Base-by-base conservation (phyloP, 345 rosid species). In the Populus simonii region DNA sequence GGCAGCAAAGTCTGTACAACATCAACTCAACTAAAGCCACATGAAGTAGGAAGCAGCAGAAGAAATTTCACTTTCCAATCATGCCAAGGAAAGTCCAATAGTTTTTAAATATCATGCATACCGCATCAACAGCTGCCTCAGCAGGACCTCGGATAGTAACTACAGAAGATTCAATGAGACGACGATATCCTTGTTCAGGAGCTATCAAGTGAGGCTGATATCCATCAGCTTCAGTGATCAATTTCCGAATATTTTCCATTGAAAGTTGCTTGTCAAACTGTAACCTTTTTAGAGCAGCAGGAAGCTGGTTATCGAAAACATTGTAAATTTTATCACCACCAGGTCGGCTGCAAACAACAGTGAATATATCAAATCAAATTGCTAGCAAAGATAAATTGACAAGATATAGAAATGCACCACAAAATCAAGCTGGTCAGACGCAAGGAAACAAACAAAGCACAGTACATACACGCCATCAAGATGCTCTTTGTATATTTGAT, bases 161-260 rank as follows among this genome's bases (percentile, higher is more conserved):
- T 31, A 96, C 72, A 70, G 97, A 86, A 74, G 99, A 94, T 83
- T 96, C 99, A 47, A 96, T 96, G 83, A 96, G 92, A 70, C 99
- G 98, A 47, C 99, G 97, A 80, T 96, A 96, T 61, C 99, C 99
- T 85, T 96, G 99, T 74, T 96, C 99, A 36, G 99, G 99, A 87
- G 99, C 99, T 80, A 96, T 94, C 81, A 96, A 83, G 82, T 96
- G 99, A 67, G 99, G 99, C 77, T 96, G 99, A 84, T 96, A 96
- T 69, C 99, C 99, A 86, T 96, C 99, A 68, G 99, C 99, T 89
- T 96, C 99, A 65, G 99, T 92, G 71, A 96, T 95, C 80, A 96
- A 89, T 89, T 94, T 96, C 55, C 92, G 91, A 67, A 96, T 91
- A 81, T 96, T 94, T 83, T 96, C 98, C 99, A 96, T 96, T 4